Conservation (phyloP, 495 filamentous ascomycete species). For the Schizothecium vesticola region DNA sequence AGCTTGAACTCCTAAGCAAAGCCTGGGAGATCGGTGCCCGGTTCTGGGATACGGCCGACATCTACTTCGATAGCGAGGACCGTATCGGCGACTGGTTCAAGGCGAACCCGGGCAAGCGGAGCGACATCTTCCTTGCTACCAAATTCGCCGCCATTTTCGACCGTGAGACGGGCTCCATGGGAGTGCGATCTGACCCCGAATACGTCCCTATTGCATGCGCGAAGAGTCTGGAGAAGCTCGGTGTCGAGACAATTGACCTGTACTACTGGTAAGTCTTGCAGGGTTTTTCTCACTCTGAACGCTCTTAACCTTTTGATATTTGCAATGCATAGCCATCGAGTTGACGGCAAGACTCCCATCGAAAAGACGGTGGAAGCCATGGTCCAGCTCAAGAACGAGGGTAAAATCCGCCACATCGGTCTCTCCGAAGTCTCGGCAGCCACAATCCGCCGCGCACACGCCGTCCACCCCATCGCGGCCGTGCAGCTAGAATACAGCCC, state of each 20-base stretch:
- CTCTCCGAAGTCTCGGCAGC: conserved; percentile 27
- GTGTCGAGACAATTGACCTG: conserved; percentile 48
- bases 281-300: no score
- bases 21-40: no score
- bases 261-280: no score
- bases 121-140: conserved; percentile 47
- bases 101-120: not conserved
- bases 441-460: conserved; percentile 25
- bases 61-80: no score
- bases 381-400: conserved; percentile 24
- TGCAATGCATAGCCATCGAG: no score
- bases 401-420: conserved; percentile 44
- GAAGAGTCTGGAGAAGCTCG: conserved; percentile 45
- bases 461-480: conserved; percentile 22
- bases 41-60: no score
- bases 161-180: no score
- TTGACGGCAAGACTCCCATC: conserved; percentile 18
- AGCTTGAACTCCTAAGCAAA: no score
- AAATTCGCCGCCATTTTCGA: conserved; percentile 38
- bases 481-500: conserved; percentile 22
- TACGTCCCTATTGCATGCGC: conserved; percentile 51
- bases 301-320: no score
- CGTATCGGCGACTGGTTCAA: conserved; percentile 4
- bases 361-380: conserved; percentile 18
- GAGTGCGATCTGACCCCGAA: conserved; percentile 36